These are phyloP conservation scores for Mycena rebaudengoi DNA, from an alignment of 768 basidiomycete genomes.

Conservation along the genomic window DNA sequence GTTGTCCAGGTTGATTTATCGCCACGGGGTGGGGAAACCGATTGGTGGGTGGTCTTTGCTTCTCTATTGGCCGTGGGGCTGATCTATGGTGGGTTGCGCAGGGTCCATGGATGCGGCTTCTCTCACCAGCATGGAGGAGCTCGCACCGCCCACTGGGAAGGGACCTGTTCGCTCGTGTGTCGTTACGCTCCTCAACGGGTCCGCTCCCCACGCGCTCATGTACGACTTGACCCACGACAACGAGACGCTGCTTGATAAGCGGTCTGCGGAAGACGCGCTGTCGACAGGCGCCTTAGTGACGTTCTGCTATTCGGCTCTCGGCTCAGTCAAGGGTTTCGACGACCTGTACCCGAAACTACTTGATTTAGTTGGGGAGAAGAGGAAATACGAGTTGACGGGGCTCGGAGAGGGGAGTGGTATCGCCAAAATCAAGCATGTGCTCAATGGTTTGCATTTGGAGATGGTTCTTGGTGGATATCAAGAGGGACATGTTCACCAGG, in stretches of 20 bases:
- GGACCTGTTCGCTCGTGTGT: conserved; percentile 78
- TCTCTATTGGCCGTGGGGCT: neutral
- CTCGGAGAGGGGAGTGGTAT: conserved; percentile 65
- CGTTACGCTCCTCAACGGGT: conserved; percentile 85
- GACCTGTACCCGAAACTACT: conserved; percentile 96
- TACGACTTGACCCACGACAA: conserved; percentile 99
- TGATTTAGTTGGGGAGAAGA: conserved; percentile 85
- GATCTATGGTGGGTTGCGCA: conserved; percentile 33
- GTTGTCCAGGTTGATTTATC: conserved; percentile 85
- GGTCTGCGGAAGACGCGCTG: conserved; percentile 94
- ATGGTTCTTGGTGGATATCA: conserved; percentile 88
- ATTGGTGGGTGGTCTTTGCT: conserved; percentile 67
- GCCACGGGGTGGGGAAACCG: conserved; percentile 92
- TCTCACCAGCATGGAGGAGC: conserved; percentile 76
- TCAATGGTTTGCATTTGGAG: conserved; percentile 91
- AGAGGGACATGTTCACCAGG: conserved; percentile 97
- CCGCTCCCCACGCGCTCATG: conserved; percentile 89
- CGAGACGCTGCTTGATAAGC: conserved; percentile 88
- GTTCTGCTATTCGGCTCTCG: conserved; percentile 88
- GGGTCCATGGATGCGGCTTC: conserved; percentile 96
- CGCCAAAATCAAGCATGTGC: conserved; percentile 66
- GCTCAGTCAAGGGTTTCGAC: conserved; percentile 97
- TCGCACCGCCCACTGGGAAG: conserved; percentile 84
- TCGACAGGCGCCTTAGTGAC: conserved; percentile 92
- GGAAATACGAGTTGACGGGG: conserved; percentile 77